Base-by-base conservation (phyloP, 768 basidiomycete species). In the Cyclocybe cylindracea region DNA sequence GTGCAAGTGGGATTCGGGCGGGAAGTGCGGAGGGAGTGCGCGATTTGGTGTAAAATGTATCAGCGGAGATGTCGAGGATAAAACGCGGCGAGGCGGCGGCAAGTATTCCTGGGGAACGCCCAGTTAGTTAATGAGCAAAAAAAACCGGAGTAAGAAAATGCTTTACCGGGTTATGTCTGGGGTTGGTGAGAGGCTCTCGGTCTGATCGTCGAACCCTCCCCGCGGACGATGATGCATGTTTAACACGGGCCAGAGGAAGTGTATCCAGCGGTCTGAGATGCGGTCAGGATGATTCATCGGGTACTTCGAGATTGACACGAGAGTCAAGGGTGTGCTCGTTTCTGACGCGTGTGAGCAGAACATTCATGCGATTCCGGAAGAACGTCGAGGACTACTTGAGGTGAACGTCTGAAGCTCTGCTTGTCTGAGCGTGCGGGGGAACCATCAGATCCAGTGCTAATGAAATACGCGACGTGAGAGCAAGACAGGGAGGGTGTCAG, bases 391-490 rank as follows among this genome's bases (percentile, higher is more conserved):
- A 55, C 29, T 57, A 89, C 88, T 78, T 78, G 46, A 95, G 80
- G 67, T 91, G 82, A 14, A 76, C 72, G 70, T 95, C 89, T 7
- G 77, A 40, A 93, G 75, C 65, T 83, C 75, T 3, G 87, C 92
- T 67, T 96, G 94, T n/a, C 78, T 82, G 2, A 93, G 70, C 9
- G 93, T 96, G 35, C 94, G 85, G 46, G 94, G 94, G 62, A 95
- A 29, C 94, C 94, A 58, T 96, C 94, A 67, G 56, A 96, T 88
- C 94, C 94, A 95, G 62, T 90, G 86, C 89, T 94, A 54, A 7
- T 50, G 44, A 54, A 37, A 16, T 19, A 43, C 14, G 35, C 46
- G 31, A 44, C 35, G 35, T 29, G 44, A 42, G 46, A 40, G 34
- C 43, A 51, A 44, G 19, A 39, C 32, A 33, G n/a, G 31, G 35